Percentiles rank a stretch among this genome's conserved stretches.
Evolutionary conservation across 208 protist species (phyloP).

Genomic region (Trypanosoma melophagium): DNA sequence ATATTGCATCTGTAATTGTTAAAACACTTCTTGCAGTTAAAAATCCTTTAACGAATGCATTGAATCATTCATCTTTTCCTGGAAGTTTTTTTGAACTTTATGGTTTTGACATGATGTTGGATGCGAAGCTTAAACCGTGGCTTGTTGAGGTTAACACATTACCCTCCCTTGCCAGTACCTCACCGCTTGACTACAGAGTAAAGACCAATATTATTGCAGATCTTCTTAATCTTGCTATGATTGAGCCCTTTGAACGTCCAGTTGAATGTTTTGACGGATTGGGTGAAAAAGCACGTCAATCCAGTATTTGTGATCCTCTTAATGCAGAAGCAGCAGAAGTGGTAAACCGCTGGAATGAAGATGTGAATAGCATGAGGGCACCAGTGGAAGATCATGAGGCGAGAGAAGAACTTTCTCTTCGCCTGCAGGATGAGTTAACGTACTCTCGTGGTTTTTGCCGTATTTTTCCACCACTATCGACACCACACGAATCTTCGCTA

Average conservation of each 20-base stretch:
- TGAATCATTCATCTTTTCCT: slow-evolving; percentile 24
- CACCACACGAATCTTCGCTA: neutral
- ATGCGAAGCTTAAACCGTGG: slow-evolving; percentile 61
- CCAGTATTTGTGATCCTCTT: slow-evolving; percentile 24
- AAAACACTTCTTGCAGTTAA: slow-evolving; percentile 71
- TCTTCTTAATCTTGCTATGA: slow-evolving; percentile 82
- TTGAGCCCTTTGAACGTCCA: slow-evolving; percentile 74
- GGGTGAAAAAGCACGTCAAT: neutral
- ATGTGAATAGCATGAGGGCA: neutral
- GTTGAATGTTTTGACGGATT: slow-evolving; percentile 18
- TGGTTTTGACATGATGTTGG: slow-evolving; percentile 92
- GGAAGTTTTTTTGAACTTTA: slow-evolving; percentile 89
- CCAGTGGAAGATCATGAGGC: slow-evolving; percentile 26
- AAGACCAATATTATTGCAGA: slow-evolving; percentile 89
- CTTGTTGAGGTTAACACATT: slow-evolving; percentile 93
- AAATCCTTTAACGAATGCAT: slow-evolving; percentile 30
- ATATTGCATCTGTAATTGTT: slow-evolving; percentile 71
- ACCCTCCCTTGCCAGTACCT: slow-evolving; percentile 88
- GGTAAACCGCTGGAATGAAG: slow-evolving; percentile 9
- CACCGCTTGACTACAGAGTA: slow-evolving; percentile 80
- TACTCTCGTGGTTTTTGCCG: slow-evolving; percentile 79
- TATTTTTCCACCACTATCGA: slow-evolving; percentile 69
- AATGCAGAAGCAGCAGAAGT: slow-evolving; percentile 13
- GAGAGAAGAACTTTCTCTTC: slow-evolving; percentile 46
- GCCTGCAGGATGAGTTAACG: slow-evolving; percentile 62